phyloP scores from a whole-genome alignment of 257 asterid genomes.

The Galeopsis tetrahit region DNA sequence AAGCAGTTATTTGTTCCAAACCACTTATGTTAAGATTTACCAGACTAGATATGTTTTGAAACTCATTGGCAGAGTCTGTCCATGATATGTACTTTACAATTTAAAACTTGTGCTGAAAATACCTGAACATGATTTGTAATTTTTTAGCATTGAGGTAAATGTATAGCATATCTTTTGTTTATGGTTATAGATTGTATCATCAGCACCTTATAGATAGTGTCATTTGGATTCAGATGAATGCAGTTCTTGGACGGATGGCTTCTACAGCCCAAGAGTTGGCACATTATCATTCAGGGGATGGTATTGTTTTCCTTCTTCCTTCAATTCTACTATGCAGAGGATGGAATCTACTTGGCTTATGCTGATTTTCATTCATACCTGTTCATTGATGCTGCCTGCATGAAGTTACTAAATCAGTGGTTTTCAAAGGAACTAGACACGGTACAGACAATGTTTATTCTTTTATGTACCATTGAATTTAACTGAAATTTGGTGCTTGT shows the following conservation, averaged over 20 bases:
- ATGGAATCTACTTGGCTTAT: constrained; percentile 84
- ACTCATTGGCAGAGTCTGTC: constrained; percentile 2
- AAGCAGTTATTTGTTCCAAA: constrained; percentile 7
- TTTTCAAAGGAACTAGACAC: constrained; percentile 84
- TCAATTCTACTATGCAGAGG: constrained; percentile 54
- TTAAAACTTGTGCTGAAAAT: constrained; percentile 5
- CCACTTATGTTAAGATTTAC: constrained; percentile 16
- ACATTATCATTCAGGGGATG: constrained; percentile 97
- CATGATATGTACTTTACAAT: constrained; percentile 14
- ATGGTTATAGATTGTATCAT: constrained; percentile 8
- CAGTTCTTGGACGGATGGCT: constrained; percentile 90
- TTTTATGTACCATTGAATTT: not conserved
- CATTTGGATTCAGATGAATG: constrained; percentile 65
- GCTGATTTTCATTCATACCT: constrained; percentile 85
- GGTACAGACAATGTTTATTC: constrained; percentile 45
- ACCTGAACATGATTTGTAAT: constrained; percentile 1
- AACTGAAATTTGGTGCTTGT: constrained; percentile 15
- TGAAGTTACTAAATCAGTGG: constrained; percentile 94
- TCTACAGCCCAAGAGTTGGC: constrained; percentile 92
- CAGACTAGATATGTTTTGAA: constrained; percentile 20
- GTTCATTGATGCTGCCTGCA: constrained; percentile 78
- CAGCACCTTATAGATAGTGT: constrained; percentile 31
- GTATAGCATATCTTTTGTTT: constrained; percentile 23
- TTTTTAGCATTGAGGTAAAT: constrained; percentile 19
- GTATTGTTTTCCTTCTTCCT: constrained; percentile 46